Percentiles rank a stretch among this genome's conserved stretches.
Conservation (phyloP, 768 basidiomycete genomes). For the Amanita fuliginea region DNA sequence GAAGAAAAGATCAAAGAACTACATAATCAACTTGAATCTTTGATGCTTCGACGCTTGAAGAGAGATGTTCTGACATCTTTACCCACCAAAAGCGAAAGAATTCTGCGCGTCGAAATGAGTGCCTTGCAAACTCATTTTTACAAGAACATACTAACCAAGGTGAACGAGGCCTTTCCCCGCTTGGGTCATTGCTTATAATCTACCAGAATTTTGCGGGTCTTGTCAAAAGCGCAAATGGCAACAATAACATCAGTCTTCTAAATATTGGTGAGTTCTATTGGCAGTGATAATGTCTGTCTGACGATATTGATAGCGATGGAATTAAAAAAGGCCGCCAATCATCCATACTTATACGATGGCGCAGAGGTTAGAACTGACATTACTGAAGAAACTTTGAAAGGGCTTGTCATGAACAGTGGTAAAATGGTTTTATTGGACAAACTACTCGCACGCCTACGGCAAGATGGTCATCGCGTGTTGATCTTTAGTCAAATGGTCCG, state of each 20-base stretch:
- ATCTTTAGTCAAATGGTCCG: conserved; percentile 99
- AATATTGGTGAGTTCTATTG: conserved; percentile 61
- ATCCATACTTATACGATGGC: conserved; percentile 96
- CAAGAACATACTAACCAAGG: conserved; percentile 95
- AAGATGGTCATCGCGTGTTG: conserved; percentile 91
- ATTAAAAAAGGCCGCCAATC: conserved; percentile 96
- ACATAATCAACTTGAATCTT: conserved; percentile 81
- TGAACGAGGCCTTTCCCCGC: conserved; percentile 16
- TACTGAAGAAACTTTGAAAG: conserved; percentile 79
- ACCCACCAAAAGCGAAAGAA: conserved; percentile 97
- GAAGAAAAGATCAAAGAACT: conserved; percentile 93
- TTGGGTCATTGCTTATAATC: conserved; percentile 3
- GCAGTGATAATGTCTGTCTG: background rate
- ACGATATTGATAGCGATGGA: conserved; percentile 68
- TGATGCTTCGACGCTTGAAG: conserved; percentile 94
- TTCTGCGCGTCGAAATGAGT: conserved; percentile 95
- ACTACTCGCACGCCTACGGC: conserved; percentile 78
- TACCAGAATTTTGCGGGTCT: conserved; percentile 85
- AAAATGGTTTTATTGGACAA: conserved; percentile 99
- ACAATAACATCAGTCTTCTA: conserved; percentile 87
- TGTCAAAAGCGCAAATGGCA: conserved; percentile 80
- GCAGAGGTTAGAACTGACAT: conserved; percentile 59
- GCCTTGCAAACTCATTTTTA: conserved; percentile 96
- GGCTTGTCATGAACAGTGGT: conserved; percentile 97
- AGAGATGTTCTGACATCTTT: conserved; percentile 92